Percentiles rank a stretch among this genome's conserved stretches.
These are phyloP conservation scores for Lepraria neglecta DNA, from an alignment of 495 filamentous ascomycete species.

Conservation along the genomic window DNA sequence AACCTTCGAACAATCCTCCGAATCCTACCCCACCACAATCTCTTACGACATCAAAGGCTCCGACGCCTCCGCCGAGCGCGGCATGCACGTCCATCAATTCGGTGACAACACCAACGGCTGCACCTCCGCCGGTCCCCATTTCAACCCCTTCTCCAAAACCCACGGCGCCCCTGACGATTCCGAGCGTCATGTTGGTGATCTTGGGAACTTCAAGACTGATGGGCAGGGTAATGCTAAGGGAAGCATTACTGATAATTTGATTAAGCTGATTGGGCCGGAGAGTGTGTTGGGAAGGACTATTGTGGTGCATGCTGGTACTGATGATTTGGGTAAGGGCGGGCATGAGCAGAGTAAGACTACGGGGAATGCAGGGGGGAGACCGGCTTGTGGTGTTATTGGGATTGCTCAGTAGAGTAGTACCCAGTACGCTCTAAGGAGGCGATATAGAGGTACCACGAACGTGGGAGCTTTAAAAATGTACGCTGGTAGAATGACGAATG, in stretches of 20 bases:
- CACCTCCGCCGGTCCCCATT: conserved; percentile 94
- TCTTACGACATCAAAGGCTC: conserved; percentile 87
- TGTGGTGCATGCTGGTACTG: conserved; percentile 88
- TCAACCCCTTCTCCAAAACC: conserved; percentile 89
- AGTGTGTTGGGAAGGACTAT: conserved; percentile 94
- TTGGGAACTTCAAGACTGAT: conserved; percentile 96
- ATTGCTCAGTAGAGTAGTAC: conserved; percentile 22
- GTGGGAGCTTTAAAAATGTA: not conserved
- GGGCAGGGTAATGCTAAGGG: conserved; percentile 81
- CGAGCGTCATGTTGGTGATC: conserved; percentile 89
- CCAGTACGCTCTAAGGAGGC: not conserved
- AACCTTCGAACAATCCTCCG: conserved; percentile 85
- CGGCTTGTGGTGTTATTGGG: conserved; percentile 68
- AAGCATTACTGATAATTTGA: conserved; percentile 62
- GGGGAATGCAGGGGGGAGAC: conserved; percentile 85
- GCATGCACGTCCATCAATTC: conserved; percentile 96
- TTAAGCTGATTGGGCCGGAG: conserved; percentile 93
- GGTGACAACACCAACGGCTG: conserved; percentile 99
- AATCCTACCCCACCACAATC: conserved; percentile 74
- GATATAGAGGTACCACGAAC: too few relatives aligned
- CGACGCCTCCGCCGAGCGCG: conserved; percentile 92
- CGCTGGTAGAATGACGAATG: not conserved
- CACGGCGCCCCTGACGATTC: conserved; percentile 82
- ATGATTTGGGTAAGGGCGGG: conserved; percentile 87
- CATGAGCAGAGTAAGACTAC: conserved; percentile 95